Conservation (phyloP, 1,284 basidiomycete genomes). For the Papiliotrema laurentii region DNA sequence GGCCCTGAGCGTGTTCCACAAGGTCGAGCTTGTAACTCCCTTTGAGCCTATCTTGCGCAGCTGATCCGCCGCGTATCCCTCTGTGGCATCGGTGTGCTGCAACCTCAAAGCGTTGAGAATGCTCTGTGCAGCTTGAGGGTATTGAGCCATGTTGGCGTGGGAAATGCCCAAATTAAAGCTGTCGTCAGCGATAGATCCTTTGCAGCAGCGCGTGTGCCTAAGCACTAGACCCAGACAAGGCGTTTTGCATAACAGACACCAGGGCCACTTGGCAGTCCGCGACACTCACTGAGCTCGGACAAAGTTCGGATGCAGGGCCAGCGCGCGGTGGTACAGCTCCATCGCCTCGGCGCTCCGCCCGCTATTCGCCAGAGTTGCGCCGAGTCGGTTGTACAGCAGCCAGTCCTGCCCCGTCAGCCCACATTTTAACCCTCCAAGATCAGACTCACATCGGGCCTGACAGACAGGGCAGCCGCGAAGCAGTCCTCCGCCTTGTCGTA, state of each 20-base stretch:
- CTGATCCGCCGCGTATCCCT: slow-evolving; percentile 47
- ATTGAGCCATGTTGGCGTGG: slow-evolving; percentile 79
- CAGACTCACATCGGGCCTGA: slow-evolving; percentile 71
- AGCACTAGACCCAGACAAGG: neutral
- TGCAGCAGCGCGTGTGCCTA: neutral
- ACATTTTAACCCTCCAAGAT: neutral
- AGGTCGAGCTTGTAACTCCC: slow-evolving; percentile 66
- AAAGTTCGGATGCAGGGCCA: slow-evolving; percentile 87
- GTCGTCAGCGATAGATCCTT: slow-evolving; percentile 1
- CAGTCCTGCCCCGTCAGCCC: slow-evolving; percentile 63
- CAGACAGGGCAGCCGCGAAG: slow-evolving; percentile 80
- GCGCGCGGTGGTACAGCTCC: slow-evolving; percentile 81
- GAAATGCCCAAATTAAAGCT: slow-evolving; percentile 90
- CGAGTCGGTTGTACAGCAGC: slow-evolving; percentile 91
- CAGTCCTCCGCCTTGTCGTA: slow-evolving; percentile 91
- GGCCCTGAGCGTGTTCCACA: slow-evolving; percentile 82
- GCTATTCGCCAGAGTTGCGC: slow-evolving; percentile 91
- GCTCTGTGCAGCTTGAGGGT: slow-evolving; percentile 76
- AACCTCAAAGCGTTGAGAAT: slow-evolving; percentile 78
- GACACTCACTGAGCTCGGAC: slow-evolving; percentile 72
- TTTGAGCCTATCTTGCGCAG: slow-evolving; percentile 45
- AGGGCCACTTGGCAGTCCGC: no score
- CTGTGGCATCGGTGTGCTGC: slow-evolving; percentile 70
- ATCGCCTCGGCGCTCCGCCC: slow-evolving; percentile 79
- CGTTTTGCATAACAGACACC: no score